Percentiles rank a stretch among this genome's conserved stretches.
phyloP scores from a whole-genome alignment of 2,329 filamentous ascomycete species.

The Phialophora macrospora region DNA sequence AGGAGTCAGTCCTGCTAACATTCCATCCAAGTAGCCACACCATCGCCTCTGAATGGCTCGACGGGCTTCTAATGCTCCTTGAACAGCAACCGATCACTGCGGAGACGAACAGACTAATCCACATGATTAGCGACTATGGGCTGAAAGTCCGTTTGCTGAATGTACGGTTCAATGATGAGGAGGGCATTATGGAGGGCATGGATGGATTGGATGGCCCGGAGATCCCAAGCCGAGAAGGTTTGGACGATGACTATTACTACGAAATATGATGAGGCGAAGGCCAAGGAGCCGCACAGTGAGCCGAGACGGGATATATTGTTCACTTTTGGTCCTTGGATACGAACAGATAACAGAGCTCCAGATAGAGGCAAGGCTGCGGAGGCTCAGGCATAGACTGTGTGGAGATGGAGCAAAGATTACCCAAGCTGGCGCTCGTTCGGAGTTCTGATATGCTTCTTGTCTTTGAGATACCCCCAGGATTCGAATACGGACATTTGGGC shows the following conservation, averaged over 20 bases:
- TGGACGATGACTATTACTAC: conserved; percentile 95
- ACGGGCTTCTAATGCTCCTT: conserved; percentile 90
- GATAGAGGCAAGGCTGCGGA: not conserved
- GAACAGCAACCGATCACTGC: conserved; percentile 96
- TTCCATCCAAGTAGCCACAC: conserved; percentile 80
- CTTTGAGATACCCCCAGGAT: conserved; percentile 18
- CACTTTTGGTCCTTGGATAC: conserved; percentile 24
- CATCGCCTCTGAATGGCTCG: conserved; percentile 92
- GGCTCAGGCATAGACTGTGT: not conserved
- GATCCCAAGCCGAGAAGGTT: conserved; percentile 79
- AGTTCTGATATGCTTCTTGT: not conserved
- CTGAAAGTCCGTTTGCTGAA: conserved; percentile 92
- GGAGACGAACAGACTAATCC: conserved; percentile 88
- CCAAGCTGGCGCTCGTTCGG: not conserved
- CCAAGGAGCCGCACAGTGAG: not conserved
- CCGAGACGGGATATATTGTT: conserved; percentile 5
- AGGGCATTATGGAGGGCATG: conserved; percentile 65
- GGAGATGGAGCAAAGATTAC: conserved; percentile 2
- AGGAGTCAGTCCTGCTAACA: conserved; percentile 78
- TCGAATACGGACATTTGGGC: not conserved
- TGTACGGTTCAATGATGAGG: conserved; percentile 82
- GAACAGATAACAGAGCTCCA: not conserved
- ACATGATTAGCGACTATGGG: conserved; percentile 85
- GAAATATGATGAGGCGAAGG: conserved; percentile 51
- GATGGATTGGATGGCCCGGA: conserved; percentile 61